These are phyloP conservation scores for Amaranthus hypochondriacus DNA, from an alignment of 148 eudicot genomes.

Conservation along the genomic window DNA sequence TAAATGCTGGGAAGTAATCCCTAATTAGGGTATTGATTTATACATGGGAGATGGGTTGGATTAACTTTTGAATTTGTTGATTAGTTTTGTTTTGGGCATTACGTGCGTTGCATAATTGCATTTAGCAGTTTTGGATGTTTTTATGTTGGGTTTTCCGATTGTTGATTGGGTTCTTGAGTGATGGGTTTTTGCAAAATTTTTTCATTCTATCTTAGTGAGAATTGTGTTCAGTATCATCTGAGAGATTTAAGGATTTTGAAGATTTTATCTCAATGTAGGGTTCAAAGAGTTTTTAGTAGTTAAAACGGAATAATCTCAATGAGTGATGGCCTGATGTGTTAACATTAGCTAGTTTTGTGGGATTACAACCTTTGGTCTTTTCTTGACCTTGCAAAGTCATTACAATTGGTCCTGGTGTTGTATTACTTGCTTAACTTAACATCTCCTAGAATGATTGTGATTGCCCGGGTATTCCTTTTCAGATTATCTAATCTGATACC, in stretches of 20 bases:
- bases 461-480: background rate
- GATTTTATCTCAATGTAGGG: background rate
- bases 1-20: background rate
- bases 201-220: background rate
- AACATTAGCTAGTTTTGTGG: background rate
- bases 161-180: background rate
- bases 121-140: no score
- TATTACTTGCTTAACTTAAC: background rate
- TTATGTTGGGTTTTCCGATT: no score
- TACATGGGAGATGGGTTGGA: background rate
- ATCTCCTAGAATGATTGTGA: background rate
- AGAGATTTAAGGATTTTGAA: background rate
- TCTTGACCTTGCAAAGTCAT: background rate
- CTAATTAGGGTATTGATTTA: background rate
- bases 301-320: background rate
- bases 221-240: background rate
- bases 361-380: background rate
- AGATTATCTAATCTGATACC: background rate
- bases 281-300: background rate
- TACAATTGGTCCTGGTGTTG: background rate
- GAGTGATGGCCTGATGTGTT: background rate
- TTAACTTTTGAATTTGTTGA: background rate
- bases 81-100: background rate
- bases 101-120: background rate
- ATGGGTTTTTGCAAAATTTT: background rate